Base-by-base conservation (phyloP, 2,329 filamentous ascomycete genomes). In the Cladosporium sp. region DNA sequence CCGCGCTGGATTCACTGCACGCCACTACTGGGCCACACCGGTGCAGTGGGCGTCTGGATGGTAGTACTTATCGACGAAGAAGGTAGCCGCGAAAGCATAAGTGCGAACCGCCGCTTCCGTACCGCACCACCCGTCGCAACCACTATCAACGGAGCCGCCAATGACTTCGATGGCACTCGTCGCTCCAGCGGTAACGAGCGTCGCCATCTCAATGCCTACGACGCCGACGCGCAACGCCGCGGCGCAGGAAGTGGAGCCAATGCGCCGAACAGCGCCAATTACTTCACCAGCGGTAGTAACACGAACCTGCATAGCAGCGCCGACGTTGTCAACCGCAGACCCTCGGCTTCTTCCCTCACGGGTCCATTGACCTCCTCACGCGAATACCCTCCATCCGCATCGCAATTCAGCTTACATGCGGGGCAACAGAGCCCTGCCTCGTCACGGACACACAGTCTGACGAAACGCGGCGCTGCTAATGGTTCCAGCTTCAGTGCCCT, bases 1-100 rank as follows among this genome's bases (percentile, higher is more conserved):
- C 80, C 82, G 51, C 81, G 88, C 43, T 92, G 88, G 88, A 88
- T 92, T 40, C 88, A 92, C 70, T 89, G 87, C 68, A 92, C 88
- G 20, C 88, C 89, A 2, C 74, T 92, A 3, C 73, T 89, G 3
- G 88, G 87, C 2, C 80, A 80, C 42, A 86, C 86, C 62, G 85
- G 86, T 1, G 77, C 82, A 3, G 84, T 92, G 0, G 89, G 89
- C 15, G 88, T 90, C 0, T 92, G 88, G 88, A 89, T 92, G 86
- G 79, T 91, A 5, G 81, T 91, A 0, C 78, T 92, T 14, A 84
- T 90, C 3, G 87, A 90, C 62, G 85, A 88, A 47, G 73, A 76
- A 38, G 60, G 61, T 20, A 60, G 55, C 62, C 15, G 66, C 65
- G 28, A 60, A 47, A 19, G 58, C 55, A 47, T 64, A 61, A 45